Percentiles rank a stretch among this genome's conserved stretches.
These are phyloP conservation scores for Diaporthe nobilis DNA, from an alignment of 2,329 filamentous ascomycete species.

Conservation along the genomic window DNA sequence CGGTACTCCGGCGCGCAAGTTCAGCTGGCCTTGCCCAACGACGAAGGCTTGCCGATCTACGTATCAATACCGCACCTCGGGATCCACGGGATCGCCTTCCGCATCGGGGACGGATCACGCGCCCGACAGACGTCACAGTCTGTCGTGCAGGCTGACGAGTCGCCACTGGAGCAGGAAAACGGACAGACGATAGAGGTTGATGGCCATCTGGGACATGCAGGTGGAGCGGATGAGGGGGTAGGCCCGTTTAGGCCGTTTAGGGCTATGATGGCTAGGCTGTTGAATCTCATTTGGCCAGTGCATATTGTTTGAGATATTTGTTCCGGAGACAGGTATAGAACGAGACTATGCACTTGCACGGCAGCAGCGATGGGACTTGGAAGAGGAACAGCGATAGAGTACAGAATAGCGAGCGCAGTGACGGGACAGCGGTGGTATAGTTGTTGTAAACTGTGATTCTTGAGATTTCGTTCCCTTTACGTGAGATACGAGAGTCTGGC, in stretches of 20 bases:
- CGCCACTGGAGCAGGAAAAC: not conserved
- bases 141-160: not conserved
- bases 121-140: not conserved
- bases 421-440: not conserved
- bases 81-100: not conserved
- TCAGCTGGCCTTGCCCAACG: not conserved
- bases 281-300: not conserved
- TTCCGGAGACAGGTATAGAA: not conserved
- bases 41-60: not conserved
- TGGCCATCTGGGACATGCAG: not conserved
- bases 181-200: not conserved
- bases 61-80: not conserved
- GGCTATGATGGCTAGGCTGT: not conserved
- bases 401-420: constrained; percentile 5
- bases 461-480: not conserved
- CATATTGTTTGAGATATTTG: not conserved
- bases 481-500: not conserved
- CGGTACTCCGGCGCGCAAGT: not conserved
- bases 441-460: not conserved
- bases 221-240: not conserved
- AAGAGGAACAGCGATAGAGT: not conserved
- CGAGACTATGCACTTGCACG: not conserved
- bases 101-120: not conserved
- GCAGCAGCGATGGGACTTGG: not conserved
- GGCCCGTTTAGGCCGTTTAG: too few relatives aligned